Evolutionary conservation across 306 rosid species (phyloP).

Genomic region (Phaseolus lunatus): DNA sequence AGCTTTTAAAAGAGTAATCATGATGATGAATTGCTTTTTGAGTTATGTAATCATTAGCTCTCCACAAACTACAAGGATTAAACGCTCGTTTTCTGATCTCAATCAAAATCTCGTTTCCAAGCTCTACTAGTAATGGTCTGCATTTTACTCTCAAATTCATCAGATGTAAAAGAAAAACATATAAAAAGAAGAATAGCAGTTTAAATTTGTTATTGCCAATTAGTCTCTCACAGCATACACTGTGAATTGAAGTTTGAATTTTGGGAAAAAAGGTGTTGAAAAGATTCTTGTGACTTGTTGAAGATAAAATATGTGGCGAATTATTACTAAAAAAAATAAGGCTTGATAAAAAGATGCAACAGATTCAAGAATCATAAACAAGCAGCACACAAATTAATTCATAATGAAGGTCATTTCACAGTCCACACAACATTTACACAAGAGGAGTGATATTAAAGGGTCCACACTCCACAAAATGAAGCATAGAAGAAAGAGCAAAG

Average conservation of each 20-base stretch:
- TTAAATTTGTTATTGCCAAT: background rate
- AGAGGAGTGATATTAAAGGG: background rate
- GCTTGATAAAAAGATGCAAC: background rate
- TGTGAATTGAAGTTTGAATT: too few species aligned
- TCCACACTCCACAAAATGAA: background rate
- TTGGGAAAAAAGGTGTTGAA: too few species aligned
- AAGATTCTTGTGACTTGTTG: background rate
- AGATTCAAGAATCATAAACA: background rate
- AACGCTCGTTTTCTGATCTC: background rate
- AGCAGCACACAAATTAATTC: background rate
- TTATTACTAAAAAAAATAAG: background rate
- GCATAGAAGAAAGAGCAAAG: constrained; percentile 2
- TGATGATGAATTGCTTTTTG: background rate
- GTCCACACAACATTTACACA: constrained; percentile 20
- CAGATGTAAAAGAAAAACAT: background rate
- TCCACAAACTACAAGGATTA: background rate
- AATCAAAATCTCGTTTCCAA: background rate
- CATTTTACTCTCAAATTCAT: background rate
- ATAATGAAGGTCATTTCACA: constrained; percentile 13
- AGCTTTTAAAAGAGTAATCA: background rate
- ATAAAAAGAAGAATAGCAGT: background rate
- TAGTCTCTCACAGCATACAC: too few species aligned
- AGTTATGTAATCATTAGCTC: background rate
- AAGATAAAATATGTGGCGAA: background rate
- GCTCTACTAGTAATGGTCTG: background rate